These are phyloP conservation scores for Chrysoporthe puriensis DNA, from an alignment of 2,329 filamentous ascomycete species.

Conservation along the genomic window DNA sequence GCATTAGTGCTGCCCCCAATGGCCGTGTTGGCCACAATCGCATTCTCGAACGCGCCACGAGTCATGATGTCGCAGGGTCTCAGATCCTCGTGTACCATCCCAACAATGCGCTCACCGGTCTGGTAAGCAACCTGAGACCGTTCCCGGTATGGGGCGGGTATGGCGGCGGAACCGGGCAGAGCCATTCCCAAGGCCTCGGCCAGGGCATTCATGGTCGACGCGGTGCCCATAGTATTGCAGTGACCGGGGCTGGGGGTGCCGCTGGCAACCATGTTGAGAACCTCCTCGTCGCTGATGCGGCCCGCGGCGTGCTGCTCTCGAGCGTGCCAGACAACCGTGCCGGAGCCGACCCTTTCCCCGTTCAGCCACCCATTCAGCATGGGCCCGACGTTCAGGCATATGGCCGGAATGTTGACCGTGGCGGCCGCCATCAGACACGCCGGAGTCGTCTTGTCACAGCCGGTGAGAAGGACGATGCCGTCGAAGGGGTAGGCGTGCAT, in stretches of 20 bases:
- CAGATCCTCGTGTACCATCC: constrained; percentile 51
- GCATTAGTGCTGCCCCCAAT: constrained; percentile 62
- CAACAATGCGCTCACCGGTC: constrained; percentile 53
- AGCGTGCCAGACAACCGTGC: constrained; percentile 52
- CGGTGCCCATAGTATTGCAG: constrained; percentile 59
- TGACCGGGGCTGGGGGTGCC: constrained; percentile 51
- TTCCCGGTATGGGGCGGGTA: constrained; percentile 55
- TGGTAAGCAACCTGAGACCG: constrained; percentile 51
- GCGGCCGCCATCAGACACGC: constrained; percentile 56
- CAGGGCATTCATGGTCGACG: constrained; percentile 56
- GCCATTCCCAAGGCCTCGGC: constrained; percentile 58
- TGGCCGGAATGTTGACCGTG: constrained; percentile 54
- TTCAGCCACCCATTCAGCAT: constrained; percentile 55
- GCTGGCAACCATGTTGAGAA: constrained; percentile 48
- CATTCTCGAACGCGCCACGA: constrained; percentile 58
- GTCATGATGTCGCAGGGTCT: constrained; percentile 60
- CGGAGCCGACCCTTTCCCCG: constrained; percentile 47
- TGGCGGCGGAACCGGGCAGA: constrained; percentile 53
- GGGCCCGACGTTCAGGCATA: constrained; percentile 56
- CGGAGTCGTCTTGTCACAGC: constrained; percentile 57
- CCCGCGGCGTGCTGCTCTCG: constrained; percentile 52
- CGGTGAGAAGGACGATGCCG: constrained; percentile 54
- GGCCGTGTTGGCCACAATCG: constrained; percentile 56
- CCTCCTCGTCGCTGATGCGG: constrained; percentile 47
- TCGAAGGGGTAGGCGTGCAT: constrained; percentile 53